Evolutionary conservation across 1,284 basidiomycete species (phyloP).

Genomic region (Gymnopus androsaceus): DNA sequence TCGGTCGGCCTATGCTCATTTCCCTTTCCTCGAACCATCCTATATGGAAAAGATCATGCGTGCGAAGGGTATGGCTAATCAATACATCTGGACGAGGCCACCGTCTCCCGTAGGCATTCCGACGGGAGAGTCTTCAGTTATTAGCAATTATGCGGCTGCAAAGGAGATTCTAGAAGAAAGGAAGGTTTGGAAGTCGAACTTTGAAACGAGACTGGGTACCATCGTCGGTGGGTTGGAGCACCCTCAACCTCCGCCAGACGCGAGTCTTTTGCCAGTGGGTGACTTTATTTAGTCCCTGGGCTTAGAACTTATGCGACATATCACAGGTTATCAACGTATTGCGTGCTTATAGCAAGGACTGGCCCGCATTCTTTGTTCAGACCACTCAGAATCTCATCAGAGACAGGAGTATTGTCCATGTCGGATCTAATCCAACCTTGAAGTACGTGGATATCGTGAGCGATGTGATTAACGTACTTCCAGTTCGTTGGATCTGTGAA

Average conservation of each 20-base stretch:
- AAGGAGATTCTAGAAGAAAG: slow-evolving; percentile 32
- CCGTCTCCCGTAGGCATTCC: slow-evolving; percentile 22
- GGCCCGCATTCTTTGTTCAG: slow-evolving; percentile 36
- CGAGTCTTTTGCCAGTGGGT: not conserved
- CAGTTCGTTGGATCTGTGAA: slow-evolving; percentile 66
- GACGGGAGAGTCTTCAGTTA: slow-evolving; percentile 11
- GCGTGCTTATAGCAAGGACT: not conserved
- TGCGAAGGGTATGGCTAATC: slow-evolving; percentile 23
- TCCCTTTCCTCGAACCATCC: slow-evolving; percentile 62
- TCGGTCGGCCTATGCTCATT: slow-evolving; percentile 61
- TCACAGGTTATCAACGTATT: not conserved
- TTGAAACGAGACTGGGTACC: not conserved
- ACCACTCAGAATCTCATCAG: slow-evolving; percentile 41
- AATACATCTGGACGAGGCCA: slow-evolving; percentile 54
- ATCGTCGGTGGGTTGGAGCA: slow-evolving; percentile 2
- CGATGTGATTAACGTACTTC: slow-evolving; percentile 70
- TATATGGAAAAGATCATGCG: slow-evolving; percentile 42
- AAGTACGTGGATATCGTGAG: slow-evolving; percentile 66
- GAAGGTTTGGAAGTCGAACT: slow-evolving; percentile 1
- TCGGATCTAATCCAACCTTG: slow-evolving; percentile 24
- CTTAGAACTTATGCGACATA: not conserved
- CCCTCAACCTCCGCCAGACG: not conserved
- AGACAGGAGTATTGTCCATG: slow-evolving; percentile 29
- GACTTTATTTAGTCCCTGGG: not conserved
- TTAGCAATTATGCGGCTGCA: slow-evolving; percentile 37